phyloP scores from a whole-genome alignment of 208 protist species.

The Porcisia deanei region DNA sequence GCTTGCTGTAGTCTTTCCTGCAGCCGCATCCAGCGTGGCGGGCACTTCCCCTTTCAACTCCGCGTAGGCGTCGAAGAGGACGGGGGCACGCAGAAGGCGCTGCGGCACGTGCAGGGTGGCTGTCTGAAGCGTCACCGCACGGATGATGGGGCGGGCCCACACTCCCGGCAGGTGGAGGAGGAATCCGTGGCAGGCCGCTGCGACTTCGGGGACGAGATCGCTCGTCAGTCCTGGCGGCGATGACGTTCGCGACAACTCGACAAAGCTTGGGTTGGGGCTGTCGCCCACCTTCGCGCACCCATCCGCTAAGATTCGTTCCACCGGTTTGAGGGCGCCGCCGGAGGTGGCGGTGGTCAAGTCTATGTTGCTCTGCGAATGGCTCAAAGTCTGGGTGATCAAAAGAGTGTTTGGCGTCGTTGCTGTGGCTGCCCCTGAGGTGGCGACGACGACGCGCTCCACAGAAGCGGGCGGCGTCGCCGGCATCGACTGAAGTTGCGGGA shows the following conservation, averaged over 20 bases:
- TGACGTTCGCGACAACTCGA: slow-evolving; percentile 5
- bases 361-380: no score
- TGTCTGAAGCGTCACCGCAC: slow-evolving; percentile 62
- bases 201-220: slow-evolving; percentile 24
- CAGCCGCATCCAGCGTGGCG: slow-evolving; percentile 1
- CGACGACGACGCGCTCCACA: no score
- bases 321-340: neutral
- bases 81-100: slow-evolving; percentile 38
- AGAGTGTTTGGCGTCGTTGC: no score
- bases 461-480: no score
- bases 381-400: no score
- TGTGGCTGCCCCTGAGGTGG: no score
- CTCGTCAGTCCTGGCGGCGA: neutral
- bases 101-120: slow-evolving; percentile 48
- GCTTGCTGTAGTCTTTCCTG: neutral
- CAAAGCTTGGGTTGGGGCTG: slow-evolving; percentile 13
- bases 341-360: no score
- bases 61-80: slow-evolving; percentile 47
- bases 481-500: no score
- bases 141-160: slow-evolving; percentile 43
- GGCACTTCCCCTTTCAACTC: slow-evolving; percentile 62
- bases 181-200: slow-evolving; percentile 32
- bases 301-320: slow-evolving; percentile 5
- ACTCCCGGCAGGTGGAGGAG: slow-evolving; percentile 41
- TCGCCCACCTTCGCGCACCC: slow-evolving; percentile 4